A percentile compares a stretch with the other conserved stretches of the same genome.
Conservation (phyloP, 1,284 basidiomycete species). For the Marasmius tenuissimus region DNA sequence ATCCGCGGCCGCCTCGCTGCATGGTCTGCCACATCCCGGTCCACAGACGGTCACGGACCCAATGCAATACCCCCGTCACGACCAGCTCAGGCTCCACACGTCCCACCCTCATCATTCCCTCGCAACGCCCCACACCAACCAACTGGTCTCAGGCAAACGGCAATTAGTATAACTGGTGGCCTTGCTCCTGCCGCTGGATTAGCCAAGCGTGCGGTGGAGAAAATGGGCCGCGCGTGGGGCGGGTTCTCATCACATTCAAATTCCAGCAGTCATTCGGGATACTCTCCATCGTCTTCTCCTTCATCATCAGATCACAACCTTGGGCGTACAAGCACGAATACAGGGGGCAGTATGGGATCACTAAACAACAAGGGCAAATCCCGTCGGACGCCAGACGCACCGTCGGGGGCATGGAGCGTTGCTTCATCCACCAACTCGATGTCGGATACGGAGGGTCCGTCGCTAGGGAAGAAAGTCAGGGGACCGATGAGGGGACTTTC, state of each 20-base stretch:
- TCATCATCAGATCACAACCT: conserved; percentile 32
- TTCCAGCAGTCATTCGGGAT: conserved; percentile 26
- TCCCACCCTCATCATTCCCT: conserved; percentile 26
- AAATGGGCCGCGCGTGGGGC: conserved; percentile 65
- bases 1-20: conserved; percentile 51
- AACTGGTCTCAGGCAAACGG: conserved; percentile 49
- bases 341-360: conserved; percentile 21
- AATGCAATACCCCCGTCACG: conserved; percentile 8
- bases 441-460: conserved; percentile 49
- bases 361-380: conserved; percentile 29
- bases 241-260: conserved; percentile 43
- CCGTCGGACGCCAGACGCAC: conserved; percentile 55
- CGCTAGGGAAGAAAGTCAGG: conserved; percentile 55
- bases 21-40: conserved; percentile 38
- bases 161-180: conserved; percentile 68
- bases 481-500: conserved; percentile 43
- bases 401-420: conserved; percentile 59
- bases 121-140: conserved; percentile 23
- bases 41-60: conserved; percentile 13
- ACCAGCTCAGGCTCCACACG: conserved; percentile 4
- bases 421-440: conserved; percentile 55
- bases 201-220: conserved; percentile 75
- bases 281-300: conserved; percentile 40
- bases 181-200: conserved; percentile 68
- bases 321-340: conserved; percentile 38